phyloP scores from a whole-genome alignment of 345 rosid genomes.

The Syzygium oleosum region DNA sequence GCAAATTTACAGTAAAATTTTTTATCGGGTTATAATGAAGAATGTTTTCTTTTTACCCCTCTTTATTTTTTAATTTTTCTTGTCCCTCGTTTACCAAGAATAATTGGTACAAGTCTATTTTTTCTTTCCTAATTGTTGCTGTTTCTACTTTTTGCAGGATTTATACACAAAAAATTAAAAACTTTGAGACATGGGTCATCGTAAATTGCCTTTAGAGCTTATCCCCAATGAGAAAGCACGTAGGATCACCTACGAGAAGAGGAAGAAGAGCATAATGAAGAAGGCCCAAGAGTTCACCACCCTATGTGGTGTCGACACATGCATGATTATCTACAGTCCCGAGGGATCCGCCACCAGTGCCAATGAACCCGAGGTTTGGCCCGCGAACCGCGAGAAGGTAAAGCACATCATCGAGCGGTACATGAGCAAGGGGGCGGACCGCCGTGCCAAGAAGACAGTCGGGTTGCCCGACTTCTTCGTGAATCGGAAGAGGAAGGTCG shows the following conservation, averaged over 20 bases:
- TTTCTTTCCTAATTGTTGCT: too few species aligned
- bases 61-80: too few species aligned
- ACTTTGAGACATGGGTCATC: slow-evolving; percentile 14
- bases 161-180: background rate
- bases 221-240: slow-evolving; percentile 20
- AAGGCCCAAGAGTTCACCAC: slow-evolving; percentile 5
- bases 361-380: slow-evolving; percentile 12
- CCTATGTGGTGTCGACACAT: too few species aligned
- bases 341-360: background rate
- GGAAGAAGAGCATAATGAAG: background rate
- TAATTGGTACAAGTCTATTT: too few species aligned
- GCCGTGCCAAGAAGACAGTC: background rate
- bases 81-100: too few species aligned
- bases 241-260: slow-evolving; percentile 8
- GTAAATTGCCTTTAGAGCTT: slow-evolving; percentile 13
- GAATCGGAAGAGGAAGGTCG: slow-evolving; percentile 5
- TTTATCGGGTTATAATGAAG: too few species aligned
- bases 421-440: background rate
- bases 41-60: too few species aligned
- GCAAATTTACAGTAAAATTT: too few species aligned
- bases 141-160: too few species aligned
- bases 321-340: too few species aligned
- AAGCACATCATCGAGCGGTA: slow-evolving; percentile 9
- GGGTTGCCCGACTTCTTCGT: slow-evolving; percentile 7
- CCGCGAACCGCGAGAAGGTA: background rate